Percentiles rank a stretch among this genome's conserved stretches.
Conservation (phyloP, 352 stramenopile genomes). For the Phytophthora meadii region DNA sequence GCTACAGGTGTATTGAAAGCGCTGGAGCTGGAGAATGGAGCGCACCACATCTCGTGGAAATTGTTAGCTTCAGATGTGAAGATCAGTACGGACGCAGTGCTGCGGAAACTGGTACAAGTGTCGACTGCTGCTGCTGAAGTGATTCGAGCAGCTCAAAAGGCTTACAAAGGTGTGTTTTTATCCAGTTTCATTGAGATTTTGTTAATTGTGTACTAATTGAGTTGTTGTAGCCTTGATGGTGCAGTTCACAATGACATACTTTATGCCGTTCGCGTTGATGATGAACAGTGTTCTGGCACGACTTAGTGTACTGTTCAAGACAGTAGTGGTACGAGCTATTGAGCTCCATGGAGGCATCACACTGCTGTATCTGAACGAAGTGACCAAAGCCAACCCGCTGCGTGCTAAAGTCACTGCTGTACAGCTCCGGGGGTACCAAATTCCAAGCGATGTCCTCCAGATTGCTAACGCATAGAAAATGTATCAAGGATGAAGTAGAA, state of each 20-base stretch:
- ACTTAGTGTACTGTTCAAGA: slow-evolving; percentile 67
- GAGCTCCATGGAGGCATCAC: slow-evolving; percentile 73
- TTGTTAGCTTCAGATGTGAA: slow-evolving; percentile 70
- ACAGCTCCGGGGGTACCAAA: slow-evolving; percentile 73
- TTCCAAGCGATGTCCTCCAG: slow-evolving; percentile 53
- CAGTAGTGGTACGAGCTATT: slow-evolving; percentile 64
- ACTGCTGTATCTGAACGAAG: slow-evolving; percentile 81
- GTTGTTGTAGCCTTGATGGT: slow-evolving; percentile 48
- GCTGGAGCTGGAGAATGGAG: slow-evolving; percentile 49
- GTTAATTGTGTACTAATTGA: slow-evolving; percentile 1
- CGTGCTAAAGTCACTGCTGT: slow-evolving; percentile 73
- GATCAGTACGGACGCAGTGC: slow-evolving; percentile 46
- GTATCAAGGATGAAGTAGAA: too few relatives aligned
- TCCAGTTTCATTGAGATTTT: neutral
- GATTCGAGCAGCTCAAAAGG: slow-evolving; percentile 73
- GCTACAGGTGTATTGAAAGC: slow-evolving; percentile 50
- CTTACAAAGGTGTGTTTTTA: slow-evolving; percentile 60
- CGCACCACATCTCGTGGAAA: slow-evolving; percentile 86
- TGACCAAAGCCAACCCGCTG: slow-evolving; percentile 83
- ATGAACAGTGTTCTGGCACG: slow-evolving; percentile 82
- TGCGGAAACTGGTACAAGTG: slow-evolving; percentile 53
- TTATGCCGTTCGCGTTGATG: slow-evolving; percentile 84
- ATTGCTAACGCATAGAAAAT: slow-evolving; percentile 59
- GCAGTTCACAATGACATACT: slow-evolving; percentile 89
- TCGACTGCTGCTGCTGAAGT: slow-evolving; percentile 40